Base-by-base conservation (phyloP, 306 rosid species). In the Prunus kanzakura region DNA sequence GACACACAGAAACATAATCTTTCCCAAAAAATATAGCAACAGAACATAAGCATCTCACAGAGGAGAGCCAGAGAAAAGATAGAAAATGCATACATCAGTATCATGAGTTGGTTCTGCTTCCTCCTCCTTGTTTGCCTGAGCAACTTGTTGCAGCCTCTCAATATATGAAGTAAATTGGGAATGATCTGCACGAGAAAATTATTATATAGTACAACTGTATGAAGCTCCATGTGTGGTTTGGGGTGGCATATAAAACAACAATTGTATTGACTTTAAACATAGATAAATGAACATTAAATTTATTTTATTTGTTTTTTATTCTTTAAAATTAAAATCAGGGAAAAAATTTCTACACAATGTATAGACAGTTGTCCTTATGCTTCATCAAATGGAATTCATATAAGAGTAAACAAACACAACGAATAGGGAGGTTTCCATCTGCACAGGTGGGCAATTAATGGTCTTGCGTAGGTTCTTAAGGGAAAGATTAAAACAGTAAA, bases 41-140 rank as follows among this genome's bases (percentile, higher is more conserved):
- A 58, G 69, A 15, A 70, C 2, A 29, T 55, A 29, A 52, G 72
- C 57, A 78, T 60, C 78, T 45, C 69, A 74, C 60, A 65, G 23
- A 67, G 73, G 63, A 83, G 72, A 78, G 65, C 72, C 45, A 46
- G 76, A 73, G 76, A 54, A 66, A 72, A 72, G 23, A 55, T 29
- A 65, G 69, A 57, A 81, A 64, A 61, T 52, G 45, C 89, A 80
- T 90, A 95, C 99, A 46, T 88, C 82, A 46, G 79, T 63, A 71
- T 82, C 78, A 8, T 67, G 84, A 49, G 77, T 56, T 54, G 25
- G 63, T 77, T 84, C 78, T 83, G 29, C 82, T 64, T 64, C 83
- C 81, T 86, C 91, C 73, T 90, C 88, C 47, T 78, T 78, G 79
- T 93, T 89, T 81, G 68, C 84, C 83, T 85, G 86, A 52, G 75